Evolutionary conservation across 106 monocot genomes (phyloP), one percentile per base, ranked within the genome.

Genomic region (Acorus gramineus): DNA sequence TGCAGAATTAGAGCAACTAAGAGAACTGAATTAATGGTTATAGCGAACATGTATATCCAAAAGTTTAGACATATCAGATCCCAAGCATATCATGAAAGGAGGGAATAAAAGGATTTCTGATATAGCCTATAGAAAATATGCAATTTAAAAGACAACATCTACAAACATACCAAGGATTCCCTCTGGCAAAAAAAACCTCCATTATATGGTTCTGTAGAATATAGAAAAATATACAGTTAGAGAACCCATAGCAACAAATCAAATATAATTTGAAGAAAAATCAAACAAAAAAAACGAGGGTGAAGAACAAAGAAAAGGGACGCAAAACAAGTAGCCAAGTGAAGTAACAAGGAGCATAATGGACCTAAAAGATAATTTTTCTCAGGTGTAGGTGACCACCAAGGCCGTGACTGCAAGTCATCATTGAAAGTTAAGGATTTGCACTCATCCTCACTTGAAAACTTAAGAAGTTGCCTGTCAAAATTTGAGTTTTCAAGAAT

Each of bases 331-430:
- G 11, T 55, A 49, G 11, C 48, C 4, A 28, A 45, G 51, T 7
- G 46, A 50, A 44, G 14, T 68, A 49, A 43, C 13, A 43, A 8
- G 7, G 28, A 6, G 14, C 49, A 57, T n/a, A 42, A 59, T 55
- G 64, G 47, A 92, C 92, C 79, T 69, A 74, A 77, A 65, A 96
- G 85, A 61, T 77, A 72, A 62, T 96, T 91, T 62, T 81, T 60
- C 56, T 69, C 77, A 52, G 84, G 28, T 55, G 77, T 61, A 50
- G 87, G 91, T 5, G 91, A 79, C 96, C 96, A 96, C 96, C 91
- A 96, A 58, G 96, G 96, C 1, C 96, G 67, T 49, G 87, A 61
- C 60, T 85, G 82, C 72, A 82, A 14, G 73, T 96, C 96, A 69
- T 87, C 83, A 75, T 96, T 96, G 77, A 81, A 87, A 44, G 85